Base-by-base conservation (phyloP, 2,329 filamentous ascomycete genomes). In the Alternaria postmessia region DNA sequence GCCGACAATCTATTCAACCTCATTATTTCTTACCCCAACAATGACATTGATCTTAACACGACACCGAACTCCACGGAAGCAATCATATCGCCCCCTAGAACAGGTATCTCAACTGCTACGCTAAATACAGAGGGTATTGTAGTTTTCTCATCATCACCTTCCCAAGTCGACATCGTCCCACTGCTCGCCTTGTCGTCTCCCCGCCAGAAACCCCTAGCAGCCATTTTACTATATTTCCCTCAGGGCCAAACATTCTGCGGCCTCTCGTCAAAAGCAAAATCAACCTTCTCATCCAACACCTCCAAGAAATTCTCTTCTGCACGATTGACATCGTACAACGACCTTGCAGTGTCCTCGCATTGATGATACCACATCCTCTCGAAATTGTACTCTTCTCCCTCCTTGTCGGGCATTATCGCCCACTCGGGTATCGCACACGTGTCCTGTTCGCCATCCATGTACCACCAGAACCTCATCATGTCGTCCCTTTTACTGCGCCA, bases 391-490 rank as follows among this genome's bases (percentile, higher is more conserved):
- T 69, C 54, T 32, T 66, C 47, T 6, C n/a, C 47, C 9, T 54
- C 41, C 5, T 41, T 41, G 49, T 73, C 60, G 4, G 63, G 60
- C 51, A 75, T 34, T 39, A 77, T 72, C 0, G 70, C 66, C 73
- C 73, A 77, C 54, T 77, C 75, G 4, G 75, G 74, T 51, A 77
- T 39, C 20, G 56, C 61, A 12, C 52, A 51, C 28, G 22, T 54
- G 22, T 66, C 62, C 8, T 57, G 41, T 24, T 71, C 68, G 3
- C 36, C 47, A 11, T 65, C 61, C 43, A 62, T 66, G 44, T 67
- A 66, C 73, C 73, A 76, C 73, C 73, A 76, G 39, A 62, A 74
- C 38, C 70, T 66, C 7, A 57, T 59, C 22, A 65, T 72, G 6
- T 64, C 70, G 24, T 65, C 63, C 5, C 20, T 39, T 36, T 44